A percentile compares a stretch with the other conserved stretches of the same genome.
phyloP scores from a whole-genome alignment of 106 monocot genomes.

The Iris macrosiphon region DNA sequence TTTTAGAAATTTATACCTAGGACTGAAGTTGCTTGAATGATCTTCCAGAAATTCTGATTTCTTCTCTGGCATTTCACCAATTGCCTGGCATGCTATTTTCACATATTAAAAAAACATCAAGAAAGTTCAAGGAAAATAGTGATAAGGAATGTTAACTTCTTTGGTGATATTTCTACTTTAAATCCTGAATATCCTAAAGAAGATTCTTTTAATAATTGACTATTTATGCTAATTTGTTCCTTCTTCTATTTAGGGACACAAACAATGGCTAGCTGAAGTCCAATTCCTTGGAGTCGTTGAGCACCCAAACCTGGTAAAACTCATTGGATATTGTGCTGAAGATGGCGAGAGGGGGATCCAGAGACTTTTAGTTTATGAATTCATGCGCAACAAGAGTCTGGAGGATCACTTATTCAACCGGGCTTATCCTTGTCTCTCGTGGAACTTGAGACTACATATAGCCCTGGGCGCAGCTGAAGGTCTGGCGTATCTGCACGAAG shows the following conservation, averaged over 20 bases:
- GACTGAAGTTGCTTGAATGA: too few species aligned
- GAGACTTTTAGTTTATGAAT: constrained; percentile 21
- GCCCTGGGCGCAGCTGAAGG: constrained; percentile 26
- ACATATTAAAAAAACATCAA: too few species aligned
- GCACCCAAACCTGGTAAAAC: constrained; percentile 23
- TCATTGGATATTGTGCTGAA: constrained; percentile 20
- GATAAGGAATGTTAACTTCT: background rate
- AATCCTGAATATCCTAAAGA: background rate
- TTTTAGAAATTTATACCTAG: too few species aligned
- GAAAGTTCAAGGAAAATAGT: too few species aligned
- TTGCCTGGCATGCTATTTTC: background rate
- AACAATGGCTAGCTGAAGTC: constrained; percentile 23
- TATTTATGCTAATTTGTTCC: background rate
- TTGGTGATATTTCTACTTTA: background rate
- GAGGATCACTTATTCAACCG: constrained; percentile 25
- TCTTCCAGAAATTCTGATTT: too few species aligned
- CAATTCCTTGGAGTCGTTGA: constrained; percentile 21
- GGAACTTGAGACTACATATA: constrained; percentile 21
- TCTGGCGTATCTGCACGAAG: constrained; percentile 25
- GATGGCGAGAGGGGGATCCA: constrained; percentile 15
- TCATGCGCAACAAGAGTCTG: constrained; percentile 18
- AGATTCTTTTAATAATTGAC: background rate
- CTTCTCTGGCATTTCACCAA: too few species aligned
- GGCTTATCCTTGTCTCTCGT: constrained; percentile 17
- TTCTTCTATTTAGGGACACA: constrained; percentile 18